phyloP scores from a whole-genome alignment of 495 filamentous ascomycete genomes.

The Coniosporium apollinis region DNA sequence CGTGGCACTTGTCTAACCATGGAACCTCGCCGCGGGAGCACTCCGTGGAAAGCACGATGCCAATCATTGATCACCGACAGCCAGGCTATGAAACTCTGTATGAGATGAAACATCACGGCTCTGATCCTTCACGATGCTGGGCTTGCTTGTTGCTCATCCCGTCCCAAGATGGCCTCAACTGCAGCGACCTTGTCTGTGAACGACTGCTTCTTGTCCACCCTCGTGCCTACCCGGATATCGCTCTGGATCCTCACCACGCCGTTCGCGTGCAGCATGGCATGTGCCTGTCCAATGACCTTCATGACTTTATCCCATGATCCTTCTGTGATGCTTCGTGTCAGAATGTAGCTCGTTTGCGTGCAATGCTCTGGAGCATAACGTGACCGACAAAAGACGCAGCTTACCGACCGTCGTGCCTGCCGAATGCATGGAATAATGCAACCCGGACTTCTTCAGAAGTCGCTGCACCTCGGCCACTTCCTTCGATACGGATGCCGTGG shows the following conservation, averaged over 20 bases:
- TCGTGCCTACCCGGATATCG: slow-evolving; percentile 73
- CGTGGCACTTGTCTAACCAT: no score
- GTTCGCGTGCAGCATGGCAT: slow-evolving; percentile 63
- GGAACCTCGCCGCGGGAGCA: no score
- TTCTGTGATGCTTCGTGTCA: slow-evolving; percentile 33
- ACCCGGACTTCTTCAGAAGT: slow-evolving; percentile 59
- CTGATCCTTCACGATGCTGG: no score
- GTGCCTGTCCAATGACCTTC: slow-evolving; percentile 76
- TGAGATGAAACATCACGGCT: no score
- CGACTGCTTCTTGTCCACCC: slow-evolving; percentile 53
- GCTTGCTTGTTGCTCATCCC: slow-evolving; percentile 26
- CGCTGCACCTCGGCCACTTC: slow-evolving; percentile 82
- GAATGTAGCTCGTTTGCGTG: slow-evolving; percentile 1
- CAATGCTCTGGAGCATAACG: no score
- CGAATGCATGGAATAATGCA: slow-evolving; percentile 79
- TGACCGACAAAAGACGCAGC: slow-evolving; percentile 8
- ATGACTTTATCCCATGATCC: slow-evolving; percentile 85
- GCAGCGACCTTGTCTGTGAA: slow-evolving; percentile 50
- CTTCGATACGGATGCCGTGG: slow-evolving; percentile 61
- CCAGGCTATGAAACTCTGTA: no score
- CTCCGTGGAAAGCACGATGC: no score
- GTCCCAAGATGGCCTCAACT: slow-evolving; percentile 38
- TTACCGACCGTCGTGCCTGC: slow-evolving; percentile 82
- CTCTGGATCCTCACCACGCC: slow-evolving; percentile 74
- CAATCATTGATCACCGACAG: no score